Percentiles rank a stretch among this genome's conserved stretches.
Evolutionary conservation across 2,329 filamentous ascomycete species (phyloP).

Genomic region (Ophiosphaerella herpotricha): DNA sequence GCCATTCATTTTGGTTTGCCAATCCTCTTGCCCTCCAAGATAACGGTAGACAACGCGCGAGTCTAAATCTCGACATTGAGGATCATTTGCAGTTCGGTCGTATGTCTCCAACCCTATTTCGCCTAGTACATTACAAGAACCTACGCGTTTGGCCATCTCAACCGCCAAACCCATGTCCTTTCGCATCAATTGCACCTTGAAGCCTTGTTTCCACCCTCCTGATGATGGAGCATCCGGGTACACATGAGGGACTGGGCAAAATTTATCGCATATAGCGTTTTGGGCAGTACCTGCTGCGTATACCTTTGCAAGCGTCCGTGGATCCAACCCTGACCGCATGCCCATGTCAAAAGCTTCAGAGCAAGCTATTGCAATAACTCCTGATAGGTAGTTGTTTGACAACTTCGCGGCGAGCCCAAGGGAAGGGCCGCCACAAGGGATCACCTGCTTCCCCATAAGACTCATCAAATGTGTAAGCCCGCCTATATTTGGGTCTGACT

Average conservation of each 20-base stretch:
- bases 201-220: slow-evolving; percentile 59
- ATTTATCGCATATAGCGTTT: slow-evolving; percentile 57
- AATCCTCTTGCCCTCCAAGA: slow-evolving; percentile 59
- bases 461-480: slow-evolving; percentile 52
- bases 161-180: slow-evolving; percentile 63
- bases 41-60: slow-evolving; percentile 63
- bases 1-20: slow-evolving; percentile 38
- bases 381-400: slow-evolving; percentile 65
- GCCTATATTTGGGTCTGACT: slow-evolving; percentile 51
- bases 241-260: slow-evolving; percentile 58
- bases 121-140: slow-evolving; percentile 56
- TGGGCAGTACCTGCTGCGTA: slow-evolving; percentile 59
- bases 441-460: slow-evolving; percentile 59
- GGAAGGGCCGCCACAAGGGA: slow-evolving; percentile 61
- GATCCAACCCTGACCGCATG: slow-evolving; percentile 62
- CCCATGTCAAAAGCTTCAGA: slow-evolving; percentile 66
- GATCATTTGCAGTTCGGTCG: slow-evolving; percentile 56
- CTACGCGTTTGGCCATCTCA: slow-evolving; percentile 59
- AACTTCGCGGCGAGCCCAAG: slow-evolving; percentile 64
- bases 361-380: slow-evolving; percentile 62
- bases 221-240: slow-evolving; percentile 54
- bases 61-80: slow-evolving; percentile 58
- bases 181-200: slow-evolving; percentile 64
- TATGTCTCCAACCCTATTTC: slow-evolving; percentile 58
- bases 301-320: slow-evolving; percentile 57